Base-by-base conservation (phyloP, 805 yeast species). In the Brettanomyces custersianus region DNA sequence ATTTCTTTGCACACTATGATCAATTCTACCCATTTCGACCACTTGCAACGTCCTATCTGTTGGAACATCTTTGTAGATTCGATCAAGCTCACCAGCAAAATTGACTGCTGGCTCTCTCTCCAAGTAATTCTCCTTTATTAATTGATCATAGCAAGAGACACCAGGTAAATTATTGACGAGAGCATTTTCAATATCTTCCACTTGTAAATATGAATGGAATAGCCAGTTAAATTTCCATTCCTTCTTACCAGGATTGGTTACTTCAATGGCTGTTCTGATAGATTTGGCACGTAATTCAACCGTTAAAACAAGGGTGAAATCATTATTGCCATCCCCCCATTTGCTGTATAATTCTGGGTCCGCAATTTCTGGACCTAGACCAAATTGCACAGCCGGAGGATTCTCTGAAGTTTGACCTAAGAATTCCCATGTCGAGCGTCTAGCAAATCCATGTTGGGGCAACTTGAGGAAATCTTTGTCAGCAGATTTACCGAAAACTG, bases 401-500 rank as follows among this genome's bases (percentile, higher is more conserved):
- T 63, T 59, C 36, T 70, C 77, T 24, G 68, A 67, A 15, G 80
- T 74, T 60, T 86, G 90, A 26, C 98, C 98, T 42, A 92, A 66
- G 48, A 88, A 84, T 58, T 92, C 96, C 98, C 98, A 92, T 3
- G 69, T 63, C 11, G 90, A 78, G 57, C 74, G 80, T 59, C 98
- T 72, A 15, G 95, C 98, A 63, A 92, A 83, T 2, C 98, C 98
- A 55, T 92, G 98, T 63, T 92, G 97, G 15, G 96, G 96, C 44
- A 92, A 70, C 24, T 70, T 57, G 35, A 65, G 67, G 27, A 87
- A 74, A 4, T 83, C 82, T 38, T 64, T 68, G 6, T 71, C 66
- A 22, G 68, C 65, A 11, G 68, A 64, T 44, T 77, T 87, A 40
- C 98, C 97, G 51, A 83, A 83, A 2, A 80, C 84, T 2, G 98